Conservation (phyloP, 352 stramenopile genomes). For the Phytophthora uliginosa region DNA sequence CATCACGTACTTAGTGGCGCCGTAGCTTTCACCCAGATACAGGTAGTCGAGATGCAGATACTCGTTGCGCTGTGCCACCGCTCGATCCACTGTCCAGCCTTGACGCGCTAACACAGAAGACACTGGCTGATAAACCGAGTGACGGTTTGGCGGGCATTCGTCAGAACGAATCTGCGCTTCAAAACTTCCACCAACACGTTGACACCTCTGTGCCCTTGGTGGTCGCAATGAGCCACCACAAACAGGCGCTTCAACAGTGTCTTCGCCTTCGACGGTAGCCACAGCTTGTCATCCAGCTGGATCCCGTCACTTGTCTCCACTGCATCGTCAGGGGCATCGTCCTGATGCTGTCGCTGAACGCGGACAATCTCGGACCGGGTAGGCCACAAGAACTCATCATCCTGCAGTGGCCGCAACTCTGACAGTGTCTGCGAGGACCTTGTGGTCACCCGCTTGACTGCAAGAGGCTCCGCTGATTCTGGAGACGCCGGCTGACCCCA, state of each 20-base stretch:
- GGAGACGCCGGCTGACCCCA: not conserved
- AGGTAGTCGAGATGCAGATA: not conserved
- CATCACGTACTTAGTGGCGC: not conserved
- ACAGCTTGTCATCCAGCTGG: not conserved
- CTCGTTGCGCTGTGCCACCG: constrained; percentile 4
- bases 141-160: not conserved
- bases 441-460: not conserved
- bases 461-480: constrained; percentile 5
- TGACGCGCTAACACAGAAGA: constrained; percentile 7
- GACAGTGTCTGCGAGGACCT: not conserved
- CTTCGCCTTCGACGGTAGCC: not conserved
- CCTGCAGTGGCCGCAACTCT: no score
- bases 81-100: not conserved
- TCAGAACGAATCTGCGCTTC: not conserved
- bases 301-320: not conserved
- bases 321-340: not conserved
- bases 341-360: not conserved
- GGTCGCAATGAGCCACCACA: not conserved
- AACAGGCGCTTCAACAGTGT: not conserved
- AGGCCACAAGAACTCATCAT: no score
- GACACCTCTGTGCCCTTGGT: not conserved
- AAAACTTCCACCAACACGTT: constrained; percentile 10
- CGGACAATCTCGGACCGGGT: no score
- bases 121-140: not conserved
- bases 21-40: not conserved